A percentile compares a stretch with the other conserved stretches of the same genome.
Conservation (phyloP, 345 rosid species). For the Tarenaya hassleriana region DNA sequence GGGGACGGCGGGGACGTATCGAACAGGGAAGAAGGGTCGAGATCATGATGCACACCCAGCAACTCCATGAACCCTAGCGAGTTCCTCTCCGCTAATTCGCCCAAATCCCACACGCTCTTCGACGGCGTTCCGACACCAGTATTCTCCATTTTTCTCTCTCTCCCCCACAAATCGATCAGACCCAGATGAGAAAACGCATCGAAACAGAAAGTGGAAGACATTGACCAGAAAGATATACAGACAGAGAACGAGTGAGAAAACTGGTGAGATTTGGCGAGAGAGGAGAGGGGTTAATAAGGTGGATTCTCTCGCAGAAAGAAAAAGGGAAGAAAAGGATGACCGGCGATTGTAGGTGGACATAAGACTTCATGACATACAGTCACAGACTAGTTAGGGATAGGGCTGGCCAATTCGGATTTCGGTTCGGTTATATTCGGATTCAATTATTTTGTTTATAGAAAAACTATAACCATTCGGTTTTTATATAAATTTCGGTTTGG, state of each 20-base stretch:
- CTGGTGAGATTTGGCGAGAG: constrained; percentile 20
- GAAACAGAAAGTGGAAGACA: constrained; percentile 6
- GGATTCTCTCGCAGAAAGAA: constrained; percentile 14
- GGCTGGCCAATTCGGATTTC: too few species aligned
- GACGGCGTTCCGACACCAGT: constrained; percentile 33
- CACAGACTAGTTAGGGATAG: too few species aligned
- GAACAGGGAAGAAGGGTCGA: constrained; percentile 35
- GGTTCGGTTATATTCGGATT: too few species aligned
- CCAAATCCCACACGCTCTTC: constrained; percentile 41
- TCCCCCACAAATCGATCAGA: constrained; percentile 31
- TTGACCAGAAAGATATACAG: neutral
- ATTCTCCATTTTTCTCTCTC: constrained; percentile 32
- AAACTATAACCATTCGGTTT: too few species aligned
- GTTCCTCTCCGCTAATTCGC: constrained; percentile 39
- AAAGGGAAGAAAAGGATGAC: constrained; percentile 33
- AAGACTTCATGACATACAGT: too few species aligned
- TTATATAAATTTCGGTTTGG: too few species aligned
- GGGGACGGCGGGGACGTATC: constrained; percentile 33
- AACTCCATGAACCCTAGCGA: constrained; percentile 76
- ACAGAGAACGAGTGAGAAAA: constrained; percentile 12
- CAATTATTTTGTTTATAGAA: too few species aligned
- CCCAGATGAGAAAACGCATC: constrained; percentile 23
- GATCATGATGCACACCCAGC: constrained; percentile 52
- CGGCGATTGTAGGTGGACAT: constrained; percentile 42
- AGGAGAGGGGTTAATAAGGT: constrained; percentile 2